These are phyloP conservation scores for Echinosophora koreensis DNA, from an alignment of 306 rosid genomes.

Conservation along the genomic window DNA sequence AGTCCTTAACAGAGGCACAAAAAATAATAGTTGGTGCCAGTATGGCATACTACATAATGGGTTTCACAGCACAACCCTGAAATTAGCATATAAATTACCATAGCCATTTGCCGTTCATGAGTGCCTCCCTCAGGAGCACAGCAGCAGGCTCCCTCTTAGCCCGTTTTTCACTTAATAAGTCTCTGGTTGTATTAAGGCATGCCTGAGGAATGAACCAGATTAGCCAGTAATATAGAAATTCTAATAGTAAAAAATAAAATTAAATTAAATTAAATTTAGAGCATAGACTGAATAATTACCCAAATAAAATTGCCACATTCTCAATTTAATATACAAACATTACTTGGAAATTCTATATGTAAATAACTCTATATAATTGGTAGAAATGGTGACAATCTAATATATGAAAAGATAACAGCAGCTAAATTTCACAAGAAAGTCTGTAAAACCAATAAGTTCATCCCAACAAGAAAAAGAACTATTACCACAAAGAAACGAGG, in stretches of 20 bases:
- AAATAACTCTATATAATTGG: neutral
- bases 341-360: neutral
- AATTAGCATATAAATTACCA: constrained; percentile 69
- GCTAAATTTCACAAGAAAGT: constrained; percentile 37
- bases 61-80: constrained; percentile 5
- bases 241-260: neutral
- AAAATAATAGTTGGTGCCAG: constrained; percentile 1
- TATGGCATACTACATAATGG: constrained; percentile 39
- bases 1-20: constrained; percentile 12
- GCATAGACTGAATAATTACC: neutral
- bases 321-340: constrained; percentile 34
- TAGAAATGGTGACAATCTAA: constrained; percentile 26
- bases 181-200: constrained; percentile 66
- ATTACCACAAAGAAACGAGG: neutral
- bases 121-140: constrained; percentile 77
- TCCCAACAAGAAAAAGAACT: constrained; percentile 15
- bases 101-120: constrained; percentile 88
- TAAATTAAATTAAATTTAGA: constrained; percentile 1
- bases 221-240: constrained; percentile 41
- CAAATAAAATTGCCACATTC: constrained; percentile 21
- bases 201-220: constrained; percentile 68
- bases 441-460: constrained; percentile 18
- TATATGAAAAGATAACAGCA: constrained; percentile 4
- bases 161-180: constrained; percentile 74
- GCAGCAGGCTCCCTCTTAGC: constrained; percentile 82